Percentiles rank a stretch among this genome's conserved stretches.
These are phyloP conservation scores for Ceratopteris richardii DNA, from an alignment of 75 land plant species.

Conservation along the genomic window DNA sequence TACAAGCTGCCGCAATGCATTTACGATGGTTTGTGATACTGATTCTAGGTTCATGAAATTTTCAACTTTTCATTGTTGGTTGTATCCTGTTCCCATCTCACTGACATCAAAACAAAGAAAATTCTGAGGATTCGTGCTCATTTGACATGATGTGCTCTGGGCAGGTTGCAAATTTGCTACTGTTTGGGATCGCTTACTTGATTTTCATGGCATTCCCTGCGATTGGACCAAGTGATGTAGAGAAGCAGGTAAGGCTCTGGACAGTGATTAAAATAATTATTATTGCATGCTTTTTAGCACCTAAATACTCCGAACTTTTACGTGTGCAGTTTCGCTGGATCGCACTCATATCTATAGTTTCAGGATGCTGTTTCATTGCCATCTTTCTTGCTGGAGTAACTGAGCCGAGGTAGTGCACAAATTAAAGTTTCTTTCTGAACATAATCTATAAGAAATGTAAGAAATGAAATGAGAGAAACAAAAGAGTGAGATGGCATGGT, in stretches of 20 bases:
- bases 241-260: constrained; percentile 52
- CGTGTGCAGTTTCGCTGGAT: constrained; percentile 86
- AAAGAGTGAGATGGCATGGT: too few relatives aligned
- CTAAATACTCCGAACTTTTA: too few relatives aligned
- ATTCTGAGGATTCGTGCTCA: too few relatives aligned
- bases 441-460: too few relatives aligned
- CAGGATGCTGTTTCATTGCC: constrained; percentile 80
- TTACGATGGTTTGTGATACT: constrained; percentile 64
- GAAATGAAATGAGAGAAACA: too few relatives aligned
- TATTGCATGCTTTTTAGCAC: too few relatives aligned
- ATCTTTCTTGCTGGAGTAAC: constrained; percentile 67
- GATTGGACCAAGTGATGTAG: constrained; percentile 32
- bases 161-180: constrained; percentile 84
- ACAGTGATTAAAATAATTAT: too few relatives aligned
- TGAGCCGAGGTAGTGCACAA: constrained; percentile 79
- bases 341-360: constrained; percentile 58
- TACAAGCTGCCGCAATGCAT: constrained; percentile 92
- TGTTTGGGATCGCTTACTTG: constrained; percentile 70
- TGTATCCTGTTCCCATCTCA: constrained; percentile 4
- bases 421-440: too few relatives aligned
- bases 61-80: not conserved
- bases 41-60: not conserved
- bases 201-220: constrained; percentile 42
- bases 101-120: too few relatives aligned
- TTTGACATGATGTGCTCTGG: too few relatives aligned